Evolutionary conservation across 2,329 filamentous ascomycete species (phyloP).

Genomic region (Colletotrichum godetiae): DNA sequence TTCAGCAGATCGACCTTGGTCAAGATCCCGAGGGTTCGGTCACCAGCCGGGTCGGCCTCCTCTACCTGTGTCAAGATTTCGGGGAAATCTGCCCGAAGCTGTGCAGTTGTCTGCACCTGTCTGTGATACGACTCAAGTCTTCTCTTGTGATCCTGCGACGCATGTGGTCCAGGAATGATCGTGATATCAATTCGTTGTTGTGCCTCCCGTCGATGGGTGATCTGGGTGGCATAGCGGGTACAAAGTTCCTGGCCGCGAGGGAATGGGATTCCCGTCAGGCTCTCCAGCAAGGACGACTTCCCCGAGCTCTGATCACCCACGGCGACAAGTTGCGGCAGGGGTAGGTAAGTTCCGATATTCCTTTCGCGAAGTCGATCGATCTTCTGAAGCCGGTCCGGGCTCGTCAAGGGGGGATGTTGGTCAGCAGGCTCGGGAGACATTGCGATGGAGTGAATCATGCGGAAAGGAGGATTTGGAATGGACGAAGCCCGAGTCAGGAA

Average conservation of each 20-base stretch:
- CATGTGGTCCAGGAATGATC: slow-evolving; percentile 17
- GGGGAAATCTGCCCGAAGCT: not conserved
- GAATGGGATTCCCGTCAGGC: slow-evolving; percentile 46
- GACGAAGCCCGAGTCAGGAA: too few relatives aligned
- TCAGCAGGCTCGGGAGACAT: slow-evolving; percentile 6
- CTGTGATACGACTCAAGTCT: not conserved
- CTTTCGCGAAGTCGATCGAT: slow-evolving; percentile 42
- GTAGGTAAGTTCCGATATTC: slow-evolving; percentile 41
- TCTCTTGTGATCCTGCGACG: not conserved
- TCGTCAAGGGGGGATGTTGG: slow-evolving; percentile 8
- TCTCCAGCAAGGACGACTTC: slow-evolving; percentile 47
- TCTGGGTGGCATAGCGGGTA: slow-evolving; percentile 45
- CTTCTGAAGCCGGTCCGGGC: slow-evolving; percentile 34
- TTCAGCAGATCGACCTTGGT: too few relatives aligned
- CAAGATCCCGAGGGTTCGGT: too few relatives aligned
- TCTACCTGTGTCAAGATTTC: not conserved
- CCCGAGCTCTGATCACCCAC: slow-evolving; percentile 48
- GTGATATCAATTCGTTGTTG: slow-evolving; percentile 7
- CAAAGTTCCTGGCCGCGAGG: slow-evolving; percentile 43
- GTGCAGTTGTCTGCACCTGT: not conserved
- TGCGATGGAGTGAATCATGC: too few relatives aligned
- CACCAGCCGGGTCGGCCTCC: too few relatives aligned
- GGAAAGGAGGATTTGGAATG: too few relatives aligned
- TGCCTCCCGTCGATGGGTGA: slow-evolving; percentile 27
- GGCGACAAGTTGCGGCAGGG: slow-evolving; percentile 44